Base-by-base conservation (phyloP, 169 alveolate genomes). In the Besnoitia besnoiti region DNA sequence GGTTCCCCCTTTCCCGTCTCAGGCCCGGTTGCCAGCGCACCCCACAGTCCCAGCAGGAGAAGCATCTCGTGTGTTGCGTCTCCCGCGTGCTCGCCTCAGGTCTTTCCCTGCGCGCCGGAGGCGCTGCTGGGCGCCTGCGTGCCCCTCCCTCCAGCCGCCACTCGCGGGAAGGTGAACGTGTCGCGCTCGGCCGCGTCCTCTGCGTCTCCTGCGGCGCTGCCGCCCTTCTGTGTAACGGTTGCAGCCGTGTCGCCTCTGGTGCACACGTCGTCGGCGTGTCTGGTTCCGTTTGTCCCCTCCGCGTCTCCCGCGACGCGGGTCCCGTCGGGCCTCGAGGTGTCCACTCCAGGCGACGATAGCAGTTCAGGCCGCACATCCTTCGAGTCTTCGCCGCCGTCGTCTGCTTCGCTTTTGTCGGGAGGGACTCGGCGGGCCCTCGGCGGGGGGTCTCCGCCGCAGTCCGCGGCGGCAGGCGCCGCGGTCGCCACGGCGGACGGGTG, bases 81-180 rank as follows among this genome's bases (percentile, higher is more conserved):
- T 44, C 8, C 87, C 8, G 35, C 87, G 61, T 42, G 61, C 39
- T 44, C 82, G 61, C 87, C 87, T 21, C 44, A 40, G 40, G 87
- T 16, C 33, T 27, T 77, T 39, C 59, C 33, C 3, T 12, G n/a
- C 55, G 12, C 87, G 3, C 87, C 61, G 0, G 87, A 37, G 30
- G 49, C 87, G 35, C 59, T 77, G 59, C 27, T 77, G 8, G 87
- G 87, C 37, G 87, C 87, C 21, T 42, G 87, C 55, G 47, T 77
- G 35, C 87, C 49, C 47, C 87, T 77, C 37, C 87, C 87, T 19
- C 44, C 49, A 10, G 87, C 59, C 35, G 87, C 55, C 0, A 21
- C 40, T 35, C 44, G 46, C 8, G 82, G 82, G 44, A 73, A 37
- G 44, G 21, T 37, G 39, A 37, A 42, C 82, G 8, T 24, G 39